Percentiles rank a stretch among this genome's conserved stretches.
phyloP scores from a whole-genome alignment of 345 rosid species.

The Trapa incisa region DNA sequence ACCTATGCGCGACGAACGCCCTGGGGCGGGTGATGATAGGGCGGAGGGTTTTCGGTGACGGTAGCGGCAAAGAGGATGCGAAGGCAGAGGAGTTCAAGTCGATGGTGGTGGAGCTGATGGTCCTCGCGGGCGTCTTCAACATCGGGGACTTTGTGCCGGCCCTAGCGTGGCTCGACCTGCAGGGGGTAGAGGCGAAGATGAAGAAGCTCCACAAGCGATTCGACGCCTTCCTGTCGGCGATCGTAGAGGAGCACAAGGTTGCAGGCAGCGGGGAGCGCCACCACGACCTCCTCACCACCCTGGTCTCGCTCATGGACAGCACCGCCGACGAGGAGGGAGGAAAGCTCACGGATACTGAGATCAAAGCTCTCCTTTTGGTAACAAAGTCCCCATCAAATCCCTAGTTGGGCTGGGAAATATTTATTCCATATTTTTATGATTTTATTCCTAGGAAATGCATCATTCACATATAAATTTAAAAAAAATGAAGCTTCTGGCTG shows the following conservation, averaged over 20 bases:
- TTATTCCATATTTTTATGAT: no score
- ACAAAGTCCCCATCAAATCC: background rate
- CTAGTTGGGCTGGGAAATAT: no score
- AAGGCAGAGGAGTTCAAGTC: constrained; percentile 79
- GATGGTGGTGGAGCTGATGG: constrained; percentile 87
- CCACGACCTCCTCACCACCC: constrained; percentile 38
- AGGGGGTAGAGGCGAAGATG: constrained; percentile 76
- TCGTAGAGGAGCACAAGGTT: constrained; percentile 52
- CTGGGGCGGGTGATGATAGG: constrained; percentile 81
- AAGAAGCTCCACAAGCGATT: constrained; percentile 70
- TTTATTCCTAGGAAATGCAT: no score
- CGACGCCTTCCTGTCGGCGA: constrained; percentile 43
- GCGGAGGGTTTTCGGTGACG: constrained; percentile 47
- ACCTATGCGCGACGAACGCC: constrained; percentile 60
- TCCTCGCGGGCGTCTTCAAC: constrained; percentile 69
- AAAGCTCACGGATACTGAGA: constrained; percentile 62
- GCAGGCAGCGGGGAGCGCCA: constrained; percentile 16
- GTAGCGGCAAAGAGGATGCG: constrained; percentile 33
- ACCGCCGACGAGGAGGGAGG: constrained; percentile 34
- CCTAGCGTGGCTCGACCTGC: constrained; percentile 70
- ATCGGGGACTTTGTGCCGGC: constrained; percentile 77
- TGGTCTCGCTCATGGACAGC: constrained; percentile 42
- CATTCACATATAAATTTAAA: no score
- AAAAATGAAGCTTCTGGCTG: background rate
- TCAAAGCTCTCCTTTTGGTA: constrained; percentile 82